Conservation (phyloP, 139 green algal genomes). For the Coelastrella sp. region DNA sequence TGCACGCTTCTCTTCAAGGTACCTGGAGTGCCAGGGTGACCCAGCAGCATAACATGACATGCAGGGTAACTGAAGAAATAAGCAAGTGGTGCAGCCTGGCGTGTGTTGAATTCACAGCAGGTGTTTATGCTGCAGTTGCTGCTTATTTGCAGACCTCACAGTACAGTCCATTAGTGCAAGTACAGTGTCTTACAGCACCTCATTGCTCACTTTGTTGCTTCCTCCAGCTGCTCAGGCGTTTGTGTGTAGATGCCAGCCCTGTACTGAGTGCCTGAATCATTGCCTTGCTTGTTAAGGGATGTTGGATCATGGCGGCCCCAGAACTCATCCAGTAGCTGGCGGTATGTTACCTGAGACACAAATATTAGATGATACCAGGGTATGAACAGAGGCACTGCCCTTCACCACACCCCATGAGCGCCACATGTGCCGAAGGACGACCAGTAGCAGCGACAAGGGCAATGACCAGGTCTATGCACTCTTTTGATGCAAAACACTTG, state of each 20-base stretch:
- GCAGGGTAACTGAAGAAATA: background rate
- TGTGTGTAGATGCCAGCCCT: constrained; percentile 79
- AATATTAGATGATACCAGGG: too few species aligned
- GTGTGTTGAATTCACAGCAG: too few species aligned
- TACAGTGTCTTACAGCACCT: background rate
- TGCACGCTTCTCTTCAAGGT: constrained; percentile 44
- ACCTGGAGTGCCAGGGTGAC: too few species aligned
- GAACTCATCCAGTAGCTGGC: constrained; percentile 82
- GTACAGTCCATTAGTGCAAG: too few species aligned
- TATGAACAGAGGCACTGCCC: too few species aligned
- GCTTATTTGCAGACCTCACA: background rate
- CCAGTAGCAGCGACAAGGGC: too few species aligned
- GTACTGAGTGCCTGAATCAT: constrained; percentile 87
- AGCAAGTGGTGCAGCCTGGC: background rate
- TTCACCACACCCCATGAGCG: too few species aligned
- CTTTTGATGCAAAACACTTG: too few species aligned
- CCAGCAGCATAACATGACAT: background rate
- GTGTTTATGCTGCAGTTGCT: background rate
- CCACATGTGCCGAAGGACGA: too few species aligned
- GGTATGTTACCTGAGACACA: constrained; percentile 59
- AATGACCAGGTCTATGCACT: too few species aligned
- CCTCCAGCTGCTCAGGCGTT: constrained; percentile 66
- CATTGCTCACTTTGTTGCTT: constrained; percentile 44
- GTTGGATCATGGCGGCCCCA: constrained; percentile 84
- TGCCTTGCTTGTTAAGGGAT: constrained; percentile 77